A percentile compares a stretch with the other conserved stretches of the same genome.
phyloP scores from a whole-genome alignment of 768 basidiomycete genomes.

The Podaxis pistillaris region DNA sequence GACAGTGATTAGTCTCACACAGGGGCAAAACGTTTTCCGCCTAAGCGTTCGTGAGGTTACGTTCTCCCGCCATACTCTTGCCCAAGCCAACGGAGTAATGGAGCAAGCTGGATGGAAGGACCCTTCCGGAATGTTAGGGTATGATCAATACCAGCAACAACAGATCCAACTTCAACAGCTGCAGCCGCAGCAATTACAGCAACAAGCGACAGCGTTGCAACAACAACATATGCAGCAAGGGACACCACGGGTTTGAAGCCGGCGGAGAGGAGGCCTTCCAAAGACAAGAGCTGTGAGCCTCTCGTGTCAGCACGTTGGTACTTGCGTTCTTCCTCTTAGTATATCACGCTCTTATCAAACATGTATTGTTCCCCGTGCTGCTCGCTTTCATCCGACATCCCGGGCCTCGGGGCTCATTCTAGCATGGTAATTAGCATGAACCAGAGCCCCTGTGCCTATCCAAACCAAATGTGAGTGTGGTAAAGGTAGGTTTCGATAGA shows the following conservation, averaged over 20 bases:
- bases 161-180: slow-evolving; percentile 2
- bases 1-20: neutral
- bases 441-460: neutral
- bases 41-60: slow-evolving; percentile 1
- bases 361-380: neutral
- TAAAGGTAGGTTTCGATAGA: neutral
- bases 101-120: neutral
- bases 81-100: neutral
- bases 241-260: neutral
- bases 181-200: slow-evolving; percentile 1
- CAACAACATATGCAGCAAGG: neutral
- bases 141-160: neutral
- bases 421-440: neutral
- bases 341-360: neutral
- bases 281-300: too few species aligned
- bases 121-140: neutral
- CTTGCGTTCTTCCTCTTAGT: neutral
- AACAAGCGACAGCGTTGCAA: neutral
- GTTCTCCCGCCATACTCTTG: neutral
- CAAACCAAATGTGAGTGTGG: neutral
- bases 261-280: neutral
- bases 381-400: neutral
- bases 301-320: too few species aligned
- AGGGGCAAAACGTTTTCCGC: neutral
- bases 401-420: neutral